A percentile compares a stretch with the other conserved stretches of the same genome.
phyloP scores from a whole-genome alignment of 306 rosid genomes.

The Leucaena leucocephala region DNA sequence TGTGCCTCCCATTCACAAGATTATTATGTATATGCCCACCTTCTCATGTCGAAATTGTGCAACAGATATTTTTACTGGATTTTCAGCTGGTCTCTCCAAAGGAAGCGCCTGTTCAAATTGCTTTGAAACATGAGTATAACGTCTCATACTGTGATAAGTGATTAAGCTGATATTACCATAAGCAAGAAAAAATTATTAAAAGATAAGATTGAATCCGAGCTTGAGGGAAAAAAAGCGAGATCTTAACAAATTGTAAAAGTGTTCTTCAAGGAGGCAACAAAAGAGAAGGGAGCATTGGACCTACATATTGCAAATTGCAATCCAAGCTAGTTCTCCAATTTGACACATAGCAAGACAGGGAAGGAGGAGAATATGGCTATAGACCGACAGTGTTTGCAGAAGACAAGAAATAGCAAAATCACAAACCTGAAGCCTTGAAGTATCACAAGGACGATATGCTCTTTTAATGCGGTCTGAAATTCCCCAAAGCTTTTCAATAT shows the following conservation, averaged over 20 bases:
- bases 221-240: background rate
- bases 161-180: background rate
- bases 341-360: background rate
- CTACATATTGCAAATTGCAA: constrained; percentile 20
- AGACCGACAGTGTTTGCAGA: constrained; percentile 3
- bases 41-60: constrained; percentile 99
- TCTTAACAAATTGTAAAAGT: background rate
- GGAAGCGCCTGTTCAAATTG: constrained; percentile 73
- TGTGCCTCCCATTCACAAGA: constrained; percentile 57
- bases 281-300: constrained; percentile 12
- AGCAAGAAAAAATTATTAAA: background rate
- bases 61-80: constrained; percentile 72
- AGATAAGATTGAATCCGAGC: constrained; percentile 15
- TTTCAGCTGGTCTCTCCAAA: constrained; percentile 64
- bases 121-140: constrained; percentile 12
- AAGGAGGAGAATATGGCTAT: background rate
- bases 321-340: background rate
- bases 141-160: constrained; percentile 1
- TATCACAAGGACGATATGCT: constrained; percentile 95
- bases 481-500: constrained; percentile 82
- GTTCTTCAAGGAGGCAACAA: background rate
- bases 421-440: constrained; percentile 86
- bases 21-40: constrained; percentile 68
- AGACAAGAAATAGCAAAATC: constrained; percentile 30
- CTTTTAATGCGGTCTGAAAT: constrained; percentile 70